A percentile compares a stretch with the other conserved stretches of the same genome.
Evolutionary conservation across 257 asterid genomes (phyloP).

Genomic region (Datura wrightii): DNA sequence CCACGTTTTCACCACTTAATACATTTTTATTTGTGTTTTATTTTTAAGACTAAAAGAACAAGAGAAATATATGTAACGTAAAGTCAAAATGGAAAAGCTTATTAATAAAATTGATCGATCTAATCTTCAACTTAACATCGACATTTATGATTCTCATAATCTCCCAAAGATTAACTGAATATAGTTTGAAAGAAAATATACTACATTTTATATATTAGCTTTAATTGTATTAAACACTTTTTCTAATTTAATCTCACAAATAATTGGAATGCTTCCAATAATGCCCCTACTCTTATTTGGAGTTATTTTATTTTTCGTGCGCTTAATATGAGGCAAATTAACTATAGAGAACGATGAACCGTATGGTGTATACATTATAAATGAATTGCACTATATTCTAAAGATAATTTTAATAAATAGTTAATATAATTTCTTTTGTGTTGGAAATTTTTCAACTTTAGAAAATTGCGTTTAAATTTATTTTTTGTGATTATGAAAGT

Average conservation of each 20-base stretch:
- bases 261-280: not conserved
- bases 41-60: not conserved
- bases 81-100: not conserved
- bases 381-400: not conserved
- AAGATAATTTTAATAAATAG: not conserved
- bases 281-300: not conserved
- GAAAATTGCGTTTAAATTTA: not conserved
- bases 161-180: not conserved
- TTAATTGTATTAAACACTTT: not conserved
- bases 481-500: not conserved
- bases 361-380: not conserved
- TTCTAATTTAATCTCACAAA: not conserved
- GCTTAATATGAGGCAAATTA: not conserved
- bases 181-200: not conserved
- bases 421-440: not conserved
- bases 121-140: not conserved
- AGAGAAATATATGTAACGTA: not conserved
- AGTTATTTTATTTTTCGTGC: not conserved
- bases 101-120: conserved; percentile 2
- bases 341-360: not conserved
- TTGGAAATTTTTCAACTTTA: not conserved
- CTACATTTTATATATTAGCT: not conserved
- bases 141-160: not conserved
- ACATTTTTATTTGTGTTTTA: not conserved
- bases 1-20: not conserved